Percentiles rank a stretch among this genome's conserved stretches.
phyloP scores from a whole-genome alignment of 352 stramenopile species.

The Sclerospora graminicola region DNA sequence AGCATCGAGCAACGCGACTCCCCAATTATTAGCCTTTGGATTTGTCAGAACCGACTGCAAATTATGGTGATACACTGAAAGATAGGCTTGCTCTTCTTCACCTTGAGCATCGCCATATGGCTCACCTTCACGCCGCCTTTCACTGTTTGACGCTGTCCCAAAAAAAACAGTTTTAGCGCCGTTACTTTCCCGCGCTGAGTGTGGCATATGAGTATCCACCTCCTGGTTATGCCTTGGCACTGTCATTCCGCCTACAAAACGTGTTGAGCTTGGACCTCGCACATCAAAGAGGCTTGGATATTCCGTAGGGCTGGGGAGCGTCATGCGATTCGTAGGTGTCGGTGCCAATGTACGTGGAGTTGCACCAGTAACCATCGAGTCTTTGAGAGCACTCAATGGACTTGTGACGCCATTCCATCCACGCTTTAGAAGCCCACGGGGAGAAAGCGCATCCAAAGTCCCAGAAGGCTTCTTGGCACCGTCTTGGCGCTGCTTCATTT shows the following conservation, averaged over 20 bases:
- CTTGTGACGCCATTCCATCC: constrained; percentile 57
- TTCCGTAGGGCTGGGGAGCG: constrained; percentile 37
- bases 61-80: constrained; percentile 69
- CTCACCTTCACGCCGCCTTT: constrained; percentile 7
- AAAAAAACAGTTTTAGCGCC: constrained; percentile 24
- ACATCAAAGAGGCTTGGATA: constrained; percentile 73
- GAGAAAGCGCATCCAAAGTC: constrained; percentile 29
- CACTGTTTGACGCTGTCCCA: constrained; percentile 14
- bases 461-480: constrained; percentile 27
- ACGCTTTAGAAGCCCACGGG: constrained; percentile 47
- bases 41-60: constrained; percentile 80
- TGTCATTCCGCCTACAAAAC: constrained; percentile 16
- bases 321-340: constrained; percentile 21
- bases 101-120: constrained; percentile 16
- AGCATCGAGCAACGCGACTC: constrained; percentile 54
- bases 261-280: constrained; percentile 32
- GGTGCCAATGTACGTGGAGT: constrained; percentile 36
- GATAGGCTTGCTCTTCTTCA: constrained; percentile 57
- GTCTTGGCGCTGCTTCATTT: constrained; percentile 15
- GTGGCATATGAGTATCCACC: constrained; percentile 12
- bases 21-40: constrained; percentile 62
- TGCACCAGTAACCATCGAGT: constrained; percentile 36
- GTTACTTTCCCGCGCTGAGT: constrained; percentile 24
- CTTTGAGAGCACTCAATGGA: constrained; percentile 51
- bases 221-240: constrained; percentile 10